These are phyloP conservation scores for Populus davidiana DNA, from an alignment of 345 rosid species.

Conservation along the genomic window DNA sequence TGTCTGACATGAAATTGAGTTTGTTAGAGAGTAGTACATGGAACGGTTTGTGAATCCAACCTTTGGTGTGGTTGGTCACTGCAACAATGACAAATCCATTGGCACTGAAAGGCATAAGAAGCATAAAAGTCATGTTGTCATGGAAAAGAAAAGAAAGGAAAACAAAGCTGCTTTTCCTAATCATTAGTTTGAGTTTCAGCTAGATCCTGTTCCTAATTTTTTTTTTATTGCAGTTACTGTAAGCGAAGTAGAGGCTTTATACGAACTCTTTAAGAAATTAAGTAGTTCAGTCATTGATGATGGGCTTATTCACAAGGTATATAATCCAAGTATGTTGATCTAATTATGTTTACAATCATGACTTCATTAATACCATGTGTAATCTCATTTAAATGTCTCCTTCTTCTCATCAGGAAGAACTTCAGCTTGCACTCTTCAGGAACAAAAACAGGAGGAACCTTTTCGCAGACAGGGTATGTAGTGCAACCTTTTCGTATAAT, in stretches of 20 bases:
- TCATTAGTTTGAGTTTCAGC: not conserved
- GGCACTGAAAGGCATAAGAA: not conserved
- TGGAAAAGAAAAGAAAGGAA: not conserved
- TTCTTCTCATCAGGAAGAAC: conserved; percentile 61
- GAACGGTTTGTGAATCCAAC: not conserved
- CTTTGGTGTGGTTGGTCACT: not conserved
- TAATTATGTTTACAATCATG: not conserved
- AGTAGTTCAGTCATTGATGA: conserved; percentile 80
- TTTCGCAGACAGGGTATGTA: conserved; percentile 79
- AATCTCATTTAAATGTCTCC: not conserved
- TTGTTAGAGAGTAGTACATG: not conserved
- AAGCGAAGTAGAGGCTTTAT: conserved; percentile 74
- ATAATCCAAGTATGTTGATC: not conserved
- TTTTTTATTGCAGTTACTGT: conserved; percentile 56
- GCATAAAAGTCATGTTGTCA: not conserved
- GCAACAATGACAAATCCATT: not conserved
- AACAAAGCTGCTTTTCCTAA: not conserved
- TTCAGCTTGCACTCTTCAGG: conserved; percentile 87
- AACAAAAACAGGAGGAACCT: conserved; percentile 68
- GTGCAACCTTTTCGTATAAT: not conserved
- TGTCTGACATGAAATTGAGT: not conserved
- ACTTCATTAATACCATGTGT: not conserved
- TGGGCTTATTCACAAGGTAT: conserved; percentile 90
- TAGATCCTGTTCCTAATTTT: not conserved
- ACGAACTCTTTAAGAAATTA: conserved; percentile 75